These are phyloP conservation scores for Dictyostelium capitatum DNA, from an alignment of 78 protist genomes.

Conservation along the genomic window DNA sequence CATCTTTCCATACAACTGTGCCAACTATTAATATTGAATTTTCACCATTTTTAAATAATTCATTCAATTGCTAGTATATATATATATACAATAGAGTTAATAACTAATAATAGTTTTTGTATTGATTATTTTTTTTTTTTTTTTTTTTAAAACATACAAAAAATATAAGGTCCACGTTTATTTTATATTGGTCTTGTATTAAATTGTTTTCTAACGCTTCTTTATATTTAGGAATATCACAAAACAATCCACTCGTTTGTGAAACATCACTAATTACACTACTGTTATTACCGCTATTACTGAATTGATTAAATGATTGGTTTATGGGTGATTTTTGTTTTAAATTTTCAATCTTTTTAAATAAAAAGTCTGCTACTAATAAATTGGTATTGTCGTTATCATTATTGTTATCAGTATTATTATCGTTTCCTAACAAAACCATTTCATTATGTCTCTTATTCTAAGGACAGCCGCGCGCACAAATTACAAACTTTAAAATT, in stretches of 20 bases:
- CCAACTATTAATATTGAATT: slow-evolving; percentile 13
- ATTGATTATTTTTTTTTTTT: not conserved
- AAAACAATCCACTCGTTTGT: not conserved
- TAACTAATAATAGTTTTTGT: no score
- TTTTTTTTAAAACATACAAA: not conserved
- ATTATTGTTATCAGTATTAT: not conserved
- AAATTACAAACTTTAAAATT: no score
- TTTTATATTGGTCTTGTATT: not conserved
- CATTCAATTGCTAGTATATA: not conserved
- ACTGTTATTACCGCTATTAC: no score
- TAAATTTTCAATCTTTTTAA: not conserved
- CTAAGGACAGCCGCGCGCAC: no score
- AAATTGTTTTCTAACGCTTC: not conserved
- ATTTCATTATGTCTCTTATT: not conserved
- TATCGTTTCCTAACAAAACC: not conserved
- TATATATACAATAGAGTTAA: no score
- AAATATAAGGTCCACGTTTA: not conserved
- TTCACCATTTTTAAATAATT: not conserved
- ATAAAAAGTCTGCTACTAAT: not conserved
- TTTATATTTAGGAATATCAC: slow-evolving; percentile 4
- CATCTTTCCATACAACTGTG: not conserved
- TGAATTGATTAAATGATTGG: not conserved
- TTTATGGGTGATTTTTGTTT: not conserved
- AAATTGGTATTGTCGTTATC: not conserved
- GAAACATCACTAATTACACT: not conserved